These are phyloP conservation scores for Eucommia ulmoides DNA, from an alignment of 257 asterid genomes.

Conservation along the genomic window DNA sequence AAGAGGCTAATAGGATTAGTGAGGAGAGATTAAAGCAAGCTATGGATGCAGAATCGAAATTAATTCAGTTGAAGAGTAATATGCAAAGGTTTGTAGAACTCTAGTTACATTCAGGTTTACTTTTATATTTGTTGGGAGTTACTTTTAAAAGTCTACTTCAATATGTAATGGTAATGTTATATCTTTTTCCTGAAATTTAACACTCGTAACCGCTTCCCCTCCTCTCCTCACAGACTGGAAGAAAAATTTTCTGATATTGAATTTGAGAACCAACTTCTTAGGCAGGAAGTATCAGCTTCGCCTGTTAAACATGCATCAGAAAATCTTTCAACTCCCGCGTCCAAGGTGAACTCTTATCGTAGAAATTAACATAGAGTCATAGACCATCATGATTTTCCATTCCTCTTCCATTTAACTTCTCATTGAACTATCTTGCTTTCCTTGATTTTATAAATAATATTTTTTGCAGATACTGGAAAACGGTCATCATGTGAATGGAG, in stretches of 20 bases:
- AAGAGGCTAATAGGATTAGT: slow-evolving; percentile 44
- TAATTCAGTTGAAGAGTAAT: slow-evolving; percentile 54
- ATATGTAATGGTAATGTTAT: no score
- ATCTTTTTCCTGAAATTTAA: no score
- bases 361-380: no score
- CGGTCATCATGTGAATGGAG: slow-evolving; percentile 54
- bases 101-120: slow-evolving; percentile 4
- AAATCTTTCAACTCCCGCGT: slow-evolving; percentile 13
- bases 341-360: slow-evolving; percentile 33
- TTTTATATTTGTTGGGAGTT: no score
- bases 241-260: slow-evolving; percentile 67
- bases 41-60: slow-evolving; percentile 59
- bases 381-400: no score
- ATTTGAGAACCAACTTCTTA: slow-evolving; percentile 40
- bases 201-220: no score
- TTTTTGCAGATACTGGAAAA: slow-evolving; percentile 59
- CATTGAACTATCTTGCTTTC: slow-evolving; percentile 14
- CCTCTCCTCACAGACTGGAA: slow-evolving; percentile 40
- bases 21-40: slow-evolving; percentile 66
- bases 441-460: no score
- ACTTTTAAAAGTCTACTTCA: no score
- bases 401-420: no score
- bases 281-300: slow-evolving; percentile 40
- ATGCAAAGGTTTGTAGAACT: slow-evolving; percentile 49
- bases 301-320: slow-evolving; percentile 29